These are phyloP conservation scores for Lecanoromycetidae sp. DNA, from an alignment of 2,329 filamentous ascomycete species.

Conservation along the genomic window DNA sequence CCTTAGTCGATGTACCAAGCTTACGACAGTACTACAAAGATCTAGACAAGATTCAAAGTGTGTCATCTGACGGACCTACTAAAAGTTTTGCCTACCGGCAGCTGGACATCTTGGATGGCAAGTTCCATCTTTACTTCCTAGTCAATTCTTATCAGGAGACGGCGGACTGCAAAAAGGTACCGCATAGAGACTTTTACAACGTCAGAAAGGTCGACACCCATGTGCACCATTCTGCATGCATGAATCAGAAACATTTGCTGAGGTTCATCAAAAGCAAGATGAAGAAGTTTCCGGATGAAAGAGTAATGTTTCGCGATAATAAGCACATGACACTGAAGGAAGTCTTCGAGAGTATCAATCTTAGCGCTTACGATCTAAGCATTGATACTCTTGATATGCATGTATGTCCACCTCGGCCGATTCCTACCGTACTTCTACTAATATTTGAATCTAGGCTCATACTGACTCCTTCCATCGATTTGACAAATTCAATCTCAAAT, in stretches of 20 bases:
- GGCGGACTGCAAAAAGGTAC: constrained; percentile 93
- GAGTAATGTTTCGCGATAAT: constrained; percentile 82
- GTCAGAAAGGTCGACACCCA: constrained; percentile 97
- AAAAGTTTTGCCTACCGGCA: constrained; percentile 96
- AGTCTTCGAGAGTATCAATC: constrained; percentile 93
- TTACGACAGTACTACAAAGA: constrained; percentile 95
- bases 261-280: constrained; percentile 99
- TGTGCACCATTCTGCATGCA: constrained; percentile 97
- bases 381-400: constrained; percentile 99
- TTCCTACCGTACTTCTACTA: background rate
- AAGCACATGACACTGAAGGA: constrained; percentile 82
- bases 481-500: constrained; percentile 99
- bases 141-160: constrained; percentile 97
- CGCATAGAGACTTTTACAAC: constrained; percentile 97
- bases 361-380: constrained; percentile 93
- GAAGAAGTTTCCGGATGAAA: constrained; percentile 93
- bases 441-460: constrained; percentile 52
- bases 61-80: constrained; percentile 90
- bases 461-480: constrained; percentile 98
- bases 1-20: constrained; percentile 74
- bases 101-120: constrained; percentile 88
- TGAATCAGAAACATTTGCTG: constrained; percentile 98
- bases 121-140: constrained; percentile 87
- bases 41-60: constrained; percentile 68
- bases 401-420: constrained; percentile 42